Conservation (phyloP, 192 early-diverging fungal genomes). For the Coemansia reversa region DNA sequence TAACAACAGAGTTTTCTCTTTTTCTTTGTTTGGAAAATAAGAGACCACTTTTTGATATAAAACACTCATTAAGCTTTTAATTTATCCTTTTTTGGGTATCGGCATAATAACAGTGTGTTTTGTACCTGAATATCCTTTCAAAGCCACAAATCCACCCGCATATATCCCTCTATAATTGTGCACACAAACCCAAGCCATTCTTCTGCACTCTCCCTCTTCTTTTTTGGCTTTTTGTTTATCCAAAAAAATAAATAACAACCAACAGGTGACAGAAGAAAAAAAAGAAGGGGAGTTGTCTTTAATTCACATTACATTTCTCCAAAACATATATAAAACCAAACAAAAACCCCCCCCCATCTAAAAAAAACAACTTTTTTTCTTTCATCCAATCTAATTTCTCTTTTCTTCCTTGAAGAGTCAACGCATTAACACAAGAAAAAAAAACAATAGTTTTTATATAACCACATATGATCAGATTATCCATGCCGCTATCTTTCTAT, state of each 20-base stretch:
- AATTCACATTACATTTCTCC: background rate
- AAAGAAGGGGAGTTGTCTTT: background rate
- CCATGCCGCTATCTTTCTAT: background rate
- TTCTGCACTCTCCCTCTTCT: too few species aligned
- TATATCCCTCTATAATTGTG: too few species aligned
- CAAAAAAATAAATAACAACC: too few species aligned
- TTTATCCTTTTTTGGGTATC: constrained; percentile 21
- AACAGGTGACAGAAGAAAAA: too few species aligned
- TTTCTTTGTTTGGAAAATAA: too few species aligned
- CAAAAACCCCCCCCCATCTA: background rate
- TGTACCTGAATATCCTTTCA: too few species aligned
- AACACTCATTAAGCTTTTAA: constrained; percentile 22
- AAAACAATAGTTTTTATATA: too few species aligned
- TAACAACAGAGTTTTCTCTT: background rate
- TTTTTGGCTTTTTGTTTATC: too few species aligned
- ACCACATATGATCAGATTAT: too few species aligned
- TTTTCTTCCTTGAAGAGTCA: background rate
- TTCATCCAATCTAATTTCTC: background rate
- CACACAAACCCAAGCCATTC: too few species aligned
- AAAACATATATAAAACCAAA: background rate
- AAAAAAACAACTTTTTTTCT: background rate
- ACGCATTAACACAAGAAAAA: too few species aligned
- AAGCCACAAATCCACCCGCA: too few species aligned
- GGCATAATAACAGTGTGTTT: background rate
- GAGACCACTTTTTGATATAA: background rate